Base-by-base conservation (phyloP, 345 rosid genomes). In the Raphanus raphanistrum region DNA sequence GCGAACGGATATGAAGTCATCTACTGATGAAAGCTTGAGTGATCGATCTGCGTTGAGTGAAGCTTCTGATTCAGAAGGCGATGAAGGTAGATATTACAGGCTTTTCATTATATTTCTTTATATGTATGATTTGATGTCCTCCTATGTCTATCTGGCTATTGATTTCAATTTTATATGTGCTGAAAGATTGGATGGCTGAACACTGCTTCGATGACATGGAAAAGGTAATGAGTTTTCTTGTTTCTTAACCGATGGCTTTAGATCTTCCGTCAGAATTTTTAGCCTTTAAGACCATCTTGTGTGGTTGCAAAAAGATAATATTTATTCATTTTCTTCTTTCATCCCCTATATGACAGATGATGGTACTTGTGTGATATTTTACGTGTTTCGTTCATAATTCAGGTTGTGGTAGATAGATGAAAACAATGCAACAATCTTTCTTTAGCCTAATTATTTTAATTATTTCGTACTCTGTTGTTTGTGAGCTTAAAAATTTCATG, bases 11-110 rank as follows among this genome's bases (percentile, higher is more conserved):
- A 77, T 72, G 73, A 81, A 84, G 78, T 84, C 89, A 65, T 84
- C 85, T 76, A 82, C 76, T 68, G 84, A 84, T 79, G 91, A 82
- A 79, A 81, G 81, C 72, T 66, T 85, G 79, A 77, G 83, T 63
- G 91, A 87, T 73, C 84, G 71, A 75, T 77, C 87, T 69, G 83
- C 85, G 6, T 65, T 84, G 50, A 87, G 86, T 82, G 74, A 80
- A 76, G 50, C 85, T 81, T 90, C 88, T 74, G 88, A 84, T 80
- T 85, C 84, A 17, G 85, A 81, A 62, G 84, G 76, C 68, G 82
- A 82, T 79, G 85, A 85, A 85, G 84, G 78, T 72, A 68, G 55
- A 28, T n/a, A 17, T 54, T 68, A 43, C 76, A 32, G 32, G 50
- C 59, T 65, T 48, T 64, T 75, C 15, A 28, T 63, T 57, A 16